Base-by-base conservation (phyloP, 1,284 basidiomycete species). In the Chalciporus sp. region DNA sequence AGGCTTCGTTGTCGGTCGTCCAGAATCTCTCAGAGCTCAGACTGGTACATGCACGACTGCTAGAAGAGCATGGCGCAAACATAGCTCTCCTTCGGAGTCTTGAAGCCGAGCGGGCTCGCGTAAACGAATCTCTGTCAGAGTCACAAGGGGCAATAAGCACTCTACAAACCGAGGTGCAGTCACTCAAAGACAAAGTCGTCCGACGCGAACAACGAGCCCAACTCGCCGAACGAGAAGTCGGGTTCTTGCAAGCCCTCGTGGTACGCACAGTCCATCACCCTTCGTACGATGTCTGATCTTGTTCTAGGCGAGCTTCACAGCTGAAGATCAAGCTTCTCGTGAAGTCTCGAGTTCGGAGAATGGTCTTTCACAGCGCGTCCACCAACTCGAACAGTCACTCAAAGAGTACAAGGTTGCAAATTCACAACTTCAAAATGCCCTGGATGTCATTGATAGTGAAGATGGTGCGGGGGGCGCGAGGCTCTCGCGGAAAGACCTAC, bases 31-130 rank as follows among this genome's bases (percentile, higher is more conserved):
- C 85, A 0, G 66, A 75, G 6, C 76, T 90, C 7, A 83, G 86
- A 2, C 71, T 87, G 0, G 66, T 74, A 0, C 82, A 90, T 56
- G 85, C 85, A 0, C 74, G 74, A 7, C 71, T 90, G 0, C 75
- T 88, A 2, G 85, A 89, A 59, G 81, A 86, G 39, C 79, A 88
- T 40, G 87, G 88, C 0, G 73, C 80, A 2, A 79, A 76, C 27
- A 53, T 68, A 1, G 83, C 84, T 0, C 60, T 78, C 8, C 72
- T 87, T 6, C 76, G 74, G 1, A 72, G 71, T 31, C 76, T 82
- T 40, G 79, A 86, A 54, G 72, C 74, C 2, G 80, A 86, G 50
- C 67, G 88, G 0, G 60, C 61, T 0, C 75, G 75, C 2, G 55
- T 71, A 2, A 71, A 77, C 42, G 58, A 63, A 1, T 71, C 73